phyloP scores from a whole-genome alignment of 441 rosid genomes.

The Aquilaria agallochum region DNA sequence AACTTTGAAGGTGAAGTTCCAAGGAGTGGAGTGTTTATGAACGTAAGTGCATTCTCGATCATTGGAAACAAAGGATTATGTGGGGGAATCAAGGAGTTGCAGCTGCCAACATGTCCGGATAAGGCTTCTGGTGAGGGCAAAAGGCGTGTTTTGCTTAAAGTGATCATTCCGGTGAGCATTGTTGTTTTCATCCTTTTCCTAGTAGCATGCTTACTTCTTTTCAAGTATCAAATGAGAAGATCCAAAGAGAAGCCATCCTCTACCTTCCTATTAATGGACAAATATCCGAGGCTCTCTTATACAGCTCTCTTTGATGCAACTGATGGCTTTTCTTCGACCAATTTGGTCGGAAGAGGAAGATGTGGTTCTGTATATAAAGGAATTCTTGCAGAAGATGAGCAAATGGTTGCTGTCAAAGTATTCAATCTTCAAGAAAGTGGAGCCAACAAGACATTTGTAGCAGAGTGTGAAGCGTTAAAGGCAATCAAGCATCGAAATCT shows the following conservation, averaged over 20 bases:
- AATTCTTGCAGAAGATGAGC: not conserved
- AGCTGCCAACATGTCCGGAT: not conserved
- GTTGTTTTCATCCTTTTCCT: not conserved
- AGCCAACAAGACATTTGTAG: conserved; percentile 24
- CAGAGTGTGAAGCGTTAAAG: conserved; percentile 26
- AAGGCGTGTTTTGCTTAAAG: not conserved
- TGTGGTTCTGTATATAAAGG: conserved; percentile 14
- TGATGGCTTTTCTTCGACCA: not conserved
- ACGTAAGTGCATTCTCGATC: conserved; percentile 4
- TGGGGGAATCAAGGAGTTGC: conserved; percentile 14
- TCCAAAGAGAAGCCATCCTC: not conserved
- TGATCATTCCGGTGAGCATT: not conserved
- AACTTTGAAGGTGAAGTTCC: conserved; percentile 18
- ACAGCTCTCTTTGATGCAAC: conserved; percentile 8
- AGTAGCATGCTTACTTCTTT: not conserved
- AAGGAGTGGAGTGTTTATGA: conserved; percentile 11
- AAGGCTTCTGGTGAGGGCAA: not conserved
- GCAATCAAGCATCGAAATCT: conserved; percentile 29
- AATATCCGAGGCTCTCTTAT: conserved; percentile 5
- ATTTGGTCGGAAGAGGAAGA: conserved; percentile 11
- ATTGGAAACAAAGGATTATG: conserved; percentile 9
- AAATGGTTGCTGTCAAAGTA: conserved; percentile 23
- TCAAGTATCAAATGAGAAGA: not conserved
- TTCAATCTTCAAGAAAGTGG: conserved; percentile 21
- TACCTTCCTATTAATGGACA: not conserved